phyloP scores from a whole-genome alignment of 140 eudicot genomes.

The Ambrosia hybrid region DNA sequence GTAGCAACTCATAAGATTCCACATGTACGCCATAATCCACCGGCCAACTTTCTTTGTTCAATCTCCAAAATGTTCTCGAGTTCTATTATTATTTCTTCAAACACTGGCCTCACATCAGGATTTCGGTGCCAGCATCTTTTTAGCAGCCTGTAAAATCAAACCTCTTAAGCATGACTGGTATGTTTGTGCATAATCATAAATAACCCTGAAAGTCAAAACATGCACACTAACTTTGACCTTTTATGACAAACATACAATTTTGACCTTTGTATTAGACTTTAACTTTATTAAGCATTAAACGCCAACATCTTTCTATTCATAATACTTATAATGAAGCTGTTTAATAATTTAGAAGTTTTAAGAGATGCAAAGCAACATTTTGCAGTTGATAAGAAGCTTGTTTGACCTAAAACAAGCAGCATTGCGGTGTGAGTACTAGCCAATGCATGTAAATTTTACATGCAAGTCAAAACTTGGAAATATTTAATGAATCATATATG shows the following conservation, averaged over 20 bases:
- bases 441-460: too few species aligned
- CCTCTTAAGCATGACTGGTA: neutral
- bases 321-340: too few species aligned
- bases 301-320: too few species aligned
- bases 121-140: constrained; percentile 64
- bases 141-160: constrained; percentile 42
- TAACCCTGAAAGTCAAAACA: too few species aligned
- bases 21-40: constrained; percentile 42
- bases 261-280: neutral
- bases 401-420: too few species aligned
- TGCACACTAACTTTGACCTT: too few species aligned
- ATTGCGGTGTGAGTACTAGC: too few species aligned
- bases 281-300: neutral
- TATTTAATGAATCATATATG: too few species aligned
- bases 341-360: too few species aligned
- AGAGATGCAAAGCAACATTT: neutral
- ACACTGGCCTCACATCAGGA: constrained; percentile 53
- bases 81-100: constrained; percentile 53
- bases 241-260: neutral
- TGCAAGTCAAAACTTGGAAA: too few species aligned
- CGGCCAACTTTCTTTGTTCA: constrained; percentile 25
- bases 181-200: neutral
- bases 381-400: neutral
- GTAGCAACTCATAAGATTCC: constrained; percentile 29
- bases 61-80: constrained; percentile 45